Percentiles rank a stretch among this genome's conserved stretches.
Conservation (phyloP, 768 basidiomycete species). For the Tylopilus rubrobrunneus region DNA sequence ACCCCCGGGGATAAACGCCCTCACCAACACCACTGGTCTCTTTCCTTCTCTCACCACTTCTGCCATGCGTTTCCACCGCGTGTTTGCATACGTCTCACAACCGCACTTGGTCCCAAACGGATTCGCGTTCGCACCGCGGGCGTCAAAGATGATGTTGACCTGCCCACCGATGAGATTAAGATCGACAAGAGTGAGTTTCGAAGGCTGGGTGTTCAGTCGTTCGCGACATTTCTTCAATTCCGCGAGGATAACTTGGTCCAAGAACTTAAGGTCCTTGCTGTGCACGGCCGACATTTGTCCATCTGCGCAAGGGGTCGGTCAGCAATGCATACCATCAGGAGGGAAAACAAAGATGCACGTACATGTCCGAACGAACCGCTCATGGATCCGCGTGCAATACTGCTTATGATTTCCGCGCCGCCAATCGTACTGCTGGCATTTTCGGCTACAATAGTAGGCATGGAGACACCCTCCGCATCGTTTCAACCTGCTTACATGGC, state of each 20-base stretch:
- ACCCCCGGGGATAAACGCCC: constrained; percentile 28
- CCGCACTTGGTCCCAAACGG: constrained; percentile 25
- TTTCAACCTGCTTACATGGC: constrained; percentile 16
- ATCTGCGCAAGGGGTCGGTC: too few relatives aligned
- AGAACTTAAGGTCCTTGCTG: constrained; percentile 25
- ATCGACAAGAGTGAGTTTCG: constrained; percentile 25
- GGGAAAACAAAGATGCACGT: not conserved
- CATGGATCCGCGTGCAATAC: constrained; percentile 21
- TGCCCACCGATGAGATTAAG: constrained; percentile 19
- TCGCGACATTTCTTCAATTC: constrained; percentile 21
- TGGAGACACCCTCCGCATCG: constrained; percentile 27
- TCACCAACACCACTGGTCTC: constrained; percentile 19
- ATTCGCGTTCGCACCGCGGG: constrained; percentile 16
- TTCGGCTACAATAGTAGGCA: constrained; percentile 26
- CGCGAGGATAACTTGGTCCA: constrained; percentile 24
- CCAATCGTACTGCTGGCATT: constrained; percentile 29
- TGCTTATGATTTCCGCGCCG: constrained; percentile 24
- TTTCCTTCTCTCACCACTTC: constrained; percentile 13
- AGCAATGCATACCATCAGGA: too few relatives aligned
- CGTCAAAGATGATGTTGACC: constrained; percentile 16
- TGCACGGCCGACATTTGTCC: constrained; percentile 24
- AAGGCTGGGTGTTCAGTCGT: constrained; percentile 7
- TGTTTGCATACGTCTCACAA: constrained; percentile 22
- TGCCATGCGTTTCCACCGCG: constrained; percentile 23
- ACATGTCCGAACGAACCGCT: constrained; percentile 19